Evolutionary conservation across 1,284 basidiomycete species (phyloP).

Genomic region (Rhodotorula mucilaginosa): DNA sequence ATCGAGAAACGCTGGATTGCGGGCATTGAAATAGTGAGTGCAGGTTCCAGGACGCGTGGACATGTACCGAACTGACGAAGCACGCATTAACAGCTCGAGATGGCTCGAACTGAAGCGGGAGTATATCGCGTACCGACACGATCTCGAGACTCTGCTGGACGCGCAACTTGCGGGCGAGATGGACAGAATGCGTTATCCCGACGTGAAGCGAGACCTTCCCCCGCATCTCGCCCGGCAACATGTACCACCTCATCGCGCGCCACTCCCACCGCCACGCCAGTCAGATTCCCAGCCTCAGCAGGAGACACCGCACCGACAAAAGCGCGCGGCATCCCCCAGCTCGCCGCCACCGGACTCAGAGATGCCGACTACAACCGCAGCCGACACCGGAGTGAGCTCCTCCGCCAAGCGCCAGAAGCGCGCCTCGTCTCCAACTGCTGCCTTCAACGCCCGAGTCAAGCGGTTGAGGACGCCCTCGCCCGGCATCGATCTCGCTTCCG

Average conservation of each 20-base stretch:
- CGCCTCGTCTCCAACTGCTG: slow-evolving; percentile 4
- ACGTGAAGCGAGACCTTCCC: slow-evolving; percentile 5
- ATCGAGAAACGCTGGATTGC: slow-evolving; percentile 8
- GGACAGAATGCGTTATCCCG: slow-evolving; percentile 4
- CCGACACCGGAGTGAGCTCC: neutral
- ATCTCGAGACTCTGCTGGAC: slow-evolving; percentile 22
- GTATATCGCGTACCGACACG: slow-evolving; percentile 31
- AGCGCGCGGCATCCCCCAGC: slow-evolving; percentile 6
- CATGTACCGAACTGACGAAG: neutral
- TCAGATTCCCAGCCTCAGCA: neutral
- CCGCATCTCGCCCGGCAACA: slow-evolving; percentile 12
- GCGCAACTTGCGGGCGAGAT: slow-evolving; percentile 9
- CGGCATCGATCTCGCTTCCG: slow-evolving; percentile 10
- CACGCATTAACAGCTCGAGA: slow-evolving; percentile 6
- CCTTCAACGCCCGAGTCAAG: neutral
- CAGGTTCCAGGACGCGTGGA: no score
- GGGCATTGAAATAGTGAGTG: slow-evolving; percentile 25
- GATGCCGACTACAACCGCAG: neutral
- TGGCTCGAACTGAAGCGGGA: slow-evolving; percentile 36
- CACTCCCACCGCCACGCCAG: neutral
- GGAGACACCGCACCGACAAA: neutral
- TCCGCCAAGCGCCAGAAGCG: slow-evolving; percentile 5
- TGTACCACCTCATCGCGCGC: neutral
- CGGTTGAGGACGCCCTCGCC: slow-evolving; percentile 13
- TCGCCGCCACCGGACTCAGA: neutral